A percentile compares a stretch with the other conserved stretches of the same genome.
These are phyloP conservation scores for Tolypocladium tropicale DNA, from an alignment of 2,329 filamentous ascomycete species.

Conservation along the genomic window DNA sequence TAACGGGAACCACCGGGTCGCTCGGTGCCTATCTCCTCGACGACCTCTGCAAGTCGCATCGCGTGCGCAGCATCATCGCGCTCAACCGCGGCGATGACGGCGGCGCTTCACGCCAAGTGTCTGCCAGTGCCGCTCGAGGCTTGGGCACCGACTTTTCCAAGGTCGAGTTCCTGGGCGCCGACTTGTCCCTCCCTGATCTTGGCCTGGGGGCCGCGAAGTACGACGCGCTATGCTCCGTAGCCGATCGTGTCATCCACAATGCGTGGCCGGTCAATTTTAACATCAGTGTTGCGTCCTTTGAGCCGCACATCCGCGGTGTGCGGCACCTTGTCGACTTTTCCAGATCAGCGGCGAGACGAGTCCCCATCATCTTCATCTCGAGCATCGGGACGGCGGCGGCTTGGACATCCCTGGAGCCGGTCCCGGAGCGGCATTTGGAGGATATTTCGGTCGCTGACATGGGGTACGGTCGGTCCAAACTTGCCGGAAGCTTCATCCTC, in stretches of 20 bases:
- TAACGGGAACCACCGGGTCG: conserved; percentile 85
- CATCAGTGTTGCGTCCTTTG: conserved; percentile 36
- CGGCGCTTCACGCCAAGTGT: conserved; percentile 25
- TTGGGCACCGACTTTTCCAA: conserved; percentile 25
- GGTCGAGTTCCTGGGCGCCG: conserved; percentile 37
- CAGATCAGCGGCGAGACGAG: conserved; percentile 14
- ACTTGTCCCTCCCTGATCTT: conserved; percentile 34
- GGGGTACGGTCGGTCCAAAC: conserved; percentile 35
- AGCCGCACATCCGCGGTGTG: conserved; percentile 38
- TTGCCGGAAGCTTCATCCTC: conserved; percentile 29
- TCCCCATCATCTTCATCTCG: conserved; percentile 33
- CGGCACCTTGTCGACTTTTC: conserved; percentile 36
- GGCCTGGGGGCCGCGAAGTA: conserved; percentile 31
- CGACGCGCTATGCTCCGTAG: conserved; percentile 23
- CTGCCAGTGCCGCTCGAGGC: conserved; percentile 24
- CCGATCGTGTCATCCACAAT: conserved; percentile 41
- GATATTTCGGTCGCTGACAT: conserved; percentile 16
- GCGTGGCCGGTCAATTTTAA: conserved; percentile 42
- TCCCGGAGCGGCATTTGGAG: conserved; percentile 27
- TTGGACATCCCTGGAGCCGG: conserved; percentile 18
- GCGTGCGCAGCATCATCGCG: conserved; percentile 13
- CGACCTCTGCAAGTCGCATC: conserved; percentile 14
- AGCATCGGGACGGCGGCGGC: conserved; percentile 25
- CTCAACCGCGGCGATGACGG: conserved; percentile 28
- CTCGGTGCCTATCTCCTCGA: conserved; percentile 63